Evolutionary conservation across 2,329 filamentous ascomycete species (phyloP).

Genomic region (Neocucurbitaria cava): DNA sequence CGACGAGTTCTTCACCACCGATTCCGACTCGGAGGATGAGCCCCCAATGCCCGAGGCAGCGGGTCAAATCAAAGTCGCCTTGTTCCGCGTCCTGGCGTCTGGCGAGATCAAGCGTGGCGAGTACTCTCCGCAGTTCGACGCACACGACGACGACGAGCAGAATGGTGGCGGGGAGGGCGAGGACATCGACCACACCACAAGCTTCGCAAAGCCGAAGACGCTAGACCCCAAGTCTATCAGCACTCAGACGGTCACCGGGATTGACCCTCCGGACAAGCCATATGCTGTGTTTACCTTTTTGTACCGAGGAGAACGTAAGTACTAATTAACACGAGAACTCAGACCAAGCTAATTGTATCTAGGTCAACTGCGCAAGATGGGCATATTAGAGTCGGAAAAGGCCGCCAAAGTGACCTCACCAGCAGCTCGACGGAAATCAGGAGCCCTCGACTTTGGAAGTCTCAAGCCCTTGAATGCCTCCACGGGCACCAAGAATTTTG

Average conservation of each 20-base stretch:
- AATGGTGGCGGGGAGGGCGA: constrained; percentile 68
- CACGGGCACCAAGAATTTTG: constrained; percentile 87
- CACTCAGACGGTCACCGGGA: constrained; percentile 98
- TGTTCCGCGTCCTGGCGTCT: constrained; percentile 93
- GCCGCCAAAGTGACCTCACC: constrained; percentile 63
- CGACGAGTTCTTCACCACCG: constrained; percentile 67
- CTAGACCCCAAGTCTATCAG: constrained; percentile 97
- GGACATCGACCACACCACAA: constrained; percentile 95
- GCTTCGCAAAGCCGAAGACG: constrained; percentile 95
- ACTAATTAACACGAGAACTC: neutral
- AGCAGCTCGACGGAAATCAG: constrained; percentile 77
- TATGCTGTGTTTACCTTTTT: constrained; percentile 98
- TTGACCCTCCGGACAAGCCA: constrained; percentile 93
- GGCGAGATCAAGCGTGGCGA: constrained; percentile 98
- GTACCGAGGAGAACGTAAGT: constrained; percentile 92
- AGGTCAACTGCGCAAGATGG: constrained; percentile 98
- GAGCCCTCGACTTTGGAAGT: constrained; percentile 83
- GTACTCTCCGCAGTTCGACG: constrained; percentile 97
- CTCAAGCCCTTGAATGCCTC: constrained; percentile 80
- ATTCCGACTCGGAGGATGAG: constrained; percentile 78
- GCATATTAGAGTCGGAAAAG: constrained; percentile 77
- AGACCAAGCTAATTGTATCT: constrained; percentile 14
- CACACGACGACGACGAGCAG: constrained; percentile 89
- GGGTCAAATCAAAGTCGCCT: constrained; percentile 96
- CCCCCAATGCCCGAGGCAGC: constrained; percentile 88